Evolutionary conservation across 2,329 filamentous ascomycete genomes (phyloP).

Genomic region (Fusarium fracticaudum): DNA sequence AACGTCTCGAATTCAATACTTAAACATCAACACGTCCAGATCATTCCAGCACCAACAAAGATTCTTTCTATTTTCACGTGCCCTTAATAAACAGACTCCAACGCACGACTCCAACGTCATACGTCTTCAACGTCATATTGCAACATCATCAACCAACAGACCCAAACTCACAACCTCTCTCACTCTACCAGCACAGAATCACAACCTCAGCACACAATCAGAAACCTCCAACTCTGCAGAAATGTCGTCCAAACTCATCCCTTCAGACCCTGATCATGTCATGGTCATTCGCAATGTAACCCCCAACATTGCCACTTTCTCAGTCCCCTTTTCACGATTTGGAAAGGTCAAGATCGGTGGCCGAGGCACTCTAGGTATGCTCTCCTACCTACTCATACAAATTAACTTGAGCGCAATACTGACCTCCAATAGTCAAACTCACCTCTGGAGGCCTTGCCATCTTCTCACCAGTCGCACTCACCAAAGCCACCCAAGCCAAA

Average conservation of each 20-base stretch:
- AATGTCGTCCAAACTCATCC: constrained; percentile 73
- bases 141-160: not conserved
- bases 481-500: constrained; percentile 73
- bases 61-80: constrained; percentile 9
- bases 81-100: not conserved
- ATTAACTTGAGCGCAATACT: not conserved
- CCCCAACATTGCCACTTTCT: constrained; percentile 80
- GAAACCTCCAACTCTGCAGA: constrained; percentile 18
- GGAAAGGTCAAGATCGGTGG: constrained; percentile 85
- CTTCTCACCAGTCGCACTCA: constrained; percentile 91
- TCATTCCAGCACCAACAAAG: not conserved
- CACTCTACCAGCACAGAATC: not conserved
- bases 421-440: constrained; percentile 71
- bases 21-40: constrained; percentile 5
- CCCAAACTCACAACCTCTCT: not conserved
- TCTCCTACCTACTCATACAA: not conserved
- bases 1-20: constrained; percentile 1
- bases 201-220: constrained; percentile 21
- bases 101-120: constrained; percentile 18
- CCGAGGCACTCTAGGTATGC: constrained; percentile 81
- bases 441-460: constrained; percentile 81
- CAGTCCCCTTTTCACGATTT: constrained; percentile 84
- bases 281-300: constrained; percentile 92
- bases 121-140: not conserved
- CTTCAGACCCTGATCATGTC: constrained; percentile 77